Percentiles rank a stretch among this genome's conserved stretches.
Conservation (phyloP, 352 stramenopile genomes). For the Phytophthora chlamydospora region DNA sequence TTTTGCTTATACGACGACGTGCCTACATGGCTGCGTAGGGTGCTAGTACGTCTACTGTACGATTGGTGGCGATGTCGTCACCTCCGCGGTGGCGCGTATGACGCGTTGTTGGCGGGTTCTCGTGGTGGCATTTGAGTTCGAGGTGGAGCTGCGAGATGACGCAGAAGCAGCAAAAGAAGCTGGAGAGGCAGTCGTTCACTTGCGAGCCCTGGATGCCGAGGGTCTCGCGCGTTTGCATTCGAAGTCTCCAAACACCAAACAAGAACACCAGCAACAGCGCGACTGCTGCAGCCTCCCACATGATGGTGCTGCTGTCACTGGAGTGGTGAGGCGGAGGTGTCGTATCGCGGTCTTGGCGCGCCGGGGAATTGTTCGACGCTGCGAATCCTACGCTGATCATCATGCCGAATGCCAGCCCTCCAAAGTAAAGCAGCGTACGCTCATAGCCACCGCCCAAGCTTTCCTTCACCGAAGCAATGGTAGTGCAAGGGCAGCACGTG, state of each 20-base stretch:
- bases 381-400: conserved; percentile 43
- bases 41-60: conserved; percentile 30
- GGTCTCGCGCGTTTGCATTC: conserved; percentile 40
- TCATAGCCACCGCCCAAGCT: conserved; percentile 46
- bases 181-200: conserved; percentile 42
- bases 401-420: conserved; percentile 41
- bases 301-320: conserved; percentile 2
- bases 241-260: conserved; percentile 47
- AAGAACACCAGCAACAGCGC: conserved; percentile 42
- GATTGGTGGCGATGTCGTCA: conserved; percentile 2
- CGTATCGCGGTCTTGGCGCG: not conserved
- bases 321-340: conserved; percentile 4
- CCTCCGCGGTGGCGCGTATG: conserved; percentile 13
- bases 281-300: conserved; percentile 24
- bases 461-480: conserved; percentile 45
- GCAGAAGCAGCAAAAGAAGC: conserved; percentile 58
- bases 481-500: conserved; percentile 50
- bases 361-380: conserved; percentile 15
- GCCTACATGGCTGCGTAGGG: conserved; percentile 37
- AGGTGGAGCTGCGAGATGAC: conserved; percentile 55
- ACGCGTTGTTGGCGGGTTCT: conserved; percentile 27
- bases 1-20: too few relatives aligned
- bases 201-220: conserved; percentile 51
- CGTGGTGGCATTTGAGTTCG: conserved; percentile 42
- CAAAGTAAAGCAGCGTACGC: conserved; percentile 50